A percentile compares a stretch with the other conserved stretches of the same genome.
phyloP scores from a whole-genome alignment of 345 rosid genomes.

The Acer negundo region DNA sequence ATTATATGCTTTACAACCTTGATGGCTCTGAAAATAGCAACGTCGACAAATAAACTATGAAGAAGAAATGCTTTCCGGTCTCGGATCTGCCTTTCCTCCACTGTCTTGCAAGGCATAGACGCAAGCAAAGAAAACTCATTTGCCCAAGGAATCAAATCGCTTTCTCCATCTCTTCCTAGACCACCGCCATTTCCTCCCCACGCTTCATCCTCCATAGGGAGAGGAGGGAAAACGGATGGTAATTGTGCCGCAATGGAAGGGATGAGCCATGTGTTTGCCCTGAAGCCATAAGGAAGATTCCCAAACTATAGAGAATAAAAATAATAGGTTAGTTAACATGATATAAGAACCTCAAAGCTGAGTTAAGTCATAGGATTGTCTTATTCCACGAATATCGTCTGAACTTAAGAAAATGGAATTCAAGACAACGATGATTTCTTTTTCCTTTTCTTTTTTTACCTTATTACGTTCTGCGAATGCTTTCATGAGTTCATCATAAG shows the following conservation, averaged over 20 bases:
- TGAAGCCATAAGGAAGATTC: slow-evolving; percentile 95
- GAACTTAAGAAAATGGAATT: slow-evolving; percentile 3
- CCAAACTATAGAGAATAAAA: slow-evolving; percentile 65
- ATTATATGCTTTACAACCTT: slow-evolving; percentile 67
- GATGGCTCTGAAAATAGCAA: slow-evolving; percentile 83
- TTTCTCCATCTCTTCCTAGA: slow-evolving; percentile 77
- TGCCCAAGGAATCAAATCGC: slow-evolving; percentile 85
- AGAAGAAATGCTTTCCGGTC: slow-evolving; percentile 97
- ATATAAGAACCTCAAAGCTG: background rate
- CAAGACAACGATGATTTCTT: background rate
- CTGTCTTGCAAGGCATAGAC: slow-evolving; percentile 88
- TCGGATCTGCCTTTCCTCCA: slow-evolving; percentile 89
- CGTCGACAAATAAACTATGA: slow-evolving; percentile 90
- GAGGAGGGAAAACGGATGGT: slow-evolving; percentile 69
- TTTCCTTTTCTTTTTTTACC: slow-evolving; percentile 38
- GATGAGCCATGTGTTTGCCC: slow-evolving; percentile 97
- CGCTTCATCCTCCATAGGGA: slow-evolving; percentile 81
- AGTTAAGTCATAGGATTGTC: background rate
- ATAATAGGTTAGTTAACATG: slow-evolving; percentile 5
- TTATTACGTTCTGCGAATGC: slow-evolving; percentile 92
- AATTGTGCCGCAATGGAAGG: slow-evolving; percentile 79
- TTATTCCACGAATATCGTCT: slow-evolving; percentile 3
- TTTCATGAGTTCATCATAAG: slow-evolving; percentile 80
- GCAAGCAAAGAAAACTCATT: slow-evolving; percentile 70
- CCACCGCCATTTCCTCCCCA: slow-evolving; percentile 99